Evolutionary conservation across 139 green algal genomes (phyloP), one percentile per base, ranked within the genome.

Genomic region (Chlamydomonas applanata): DNA sequence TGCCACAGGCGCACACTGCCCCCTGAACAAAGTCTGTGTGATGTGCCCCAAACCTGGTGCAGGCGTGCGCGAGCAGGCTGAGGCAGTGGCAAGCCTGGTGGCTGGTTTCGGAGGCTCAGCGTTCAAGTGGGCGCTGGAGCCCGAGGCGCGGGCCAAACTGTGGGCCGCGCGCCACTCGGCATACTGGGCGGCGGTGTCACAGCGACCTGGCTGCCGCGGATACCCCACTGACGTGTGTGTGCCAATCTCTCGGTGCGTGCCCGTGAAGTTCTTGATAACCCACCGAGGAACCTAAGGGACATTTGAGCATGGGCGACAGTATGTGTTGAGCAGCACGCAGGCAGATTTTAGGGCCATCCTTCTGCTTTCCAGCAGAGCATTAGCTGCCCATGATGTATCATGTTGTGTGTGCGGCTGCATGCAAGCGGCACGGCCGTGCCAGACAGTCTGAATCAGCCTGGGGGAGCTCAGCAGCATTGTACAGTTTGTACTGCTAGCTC

Each of bases 181-280:
- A 3, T 89, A 91, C 61, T 89, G 81, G 65, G 83, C 81, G 2
- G 70, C 76, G 4, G 36, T 83, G 0, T 69, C 75, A 4, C 49
- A 82, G 54, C 45, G 64, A 44, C 85, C 87, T 0, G 86, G 86
- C 20, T 79, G 57, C 59, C 56, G 66, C 52, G 86, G 86, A 45
- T 86, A 84, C 36, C 78, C 77, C 20, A 91, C 87, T 3, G 88
- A 92, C 73, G 81, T 87, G 32, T 92, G 84, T 68, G 88, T 92
- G 44, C 87, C 87, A 20, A 85, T 91, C 57, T 79, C 77, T 0
- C 57, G 56, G 32, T 87, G 82, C 3, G 29, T 14, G 54, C 86
- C 74, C 59, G 84, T 89, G 27, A 81, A 81, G 7, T 65, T 87
- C 17, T 83, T 81, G 2, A 34, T 24, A 22, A 32, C 19, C 25